Evolutionary conservation across 768 basidiomycete genomes (phyloP), one percentile per base, ranked within the genome.

Genomic region (Agrocybe praecox): DNA sequence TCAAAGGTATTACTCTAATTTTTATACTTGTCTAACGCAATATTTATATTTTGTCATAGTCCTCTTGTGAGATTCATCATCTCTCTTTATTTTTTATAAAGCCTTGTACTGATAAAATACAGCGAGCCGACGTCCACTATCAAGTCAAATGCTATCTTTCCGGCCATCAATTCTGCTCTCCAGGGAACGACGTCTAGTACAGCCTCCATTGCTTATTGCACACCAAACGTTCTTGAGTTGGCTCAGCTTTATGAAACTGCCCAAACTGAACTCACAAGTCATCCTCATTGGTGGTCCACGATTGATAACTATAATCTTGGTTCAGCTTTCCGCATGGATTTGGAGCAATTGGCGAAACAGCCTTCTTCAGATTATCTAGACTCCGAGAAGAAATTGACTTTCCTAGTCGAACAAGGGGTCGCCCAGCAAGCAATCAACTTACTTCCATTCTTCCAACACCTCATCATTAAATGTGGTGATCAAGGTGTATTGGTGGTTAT

Each of bases 111-210:
- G 57, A 46, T 33, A 62, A 33, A 33, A 51, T 57, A n/a, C 60
- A 92, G 91, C 69, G 97, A 99, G 71, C 96, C 97, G 1, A 98
- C 97, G 1, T 97, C 95, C 0, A 79, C 89, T n/a, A 73, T 80
- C 45, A 98, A 98, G 74, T 87, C 91, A 0, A 75, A 77, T 1
- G 74, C 79, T 2, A 85, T 98, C 56, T 67, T 97, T 6, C 80
- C 86, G 0, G 86, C 91, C 0, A 70, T 90, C 49, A 67, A 73
- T 4, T 70, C 77, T 14, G 74, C 73, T 7, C 59, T 76, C 46
- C 5, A 29, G 5, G 66, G 67, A 44, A 56, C 52, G 57, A 55
- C 56, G 17, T 53, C 55, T 19, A 46, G 56, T 15, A 54, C 61
- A 7, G 64, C 61, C 4, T 83, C 86, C 2, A 74, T 97, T 46